Conservation (phyloP, 2,329 filamentous ascomycete species). For the Chaetomium sp. region DNA sequence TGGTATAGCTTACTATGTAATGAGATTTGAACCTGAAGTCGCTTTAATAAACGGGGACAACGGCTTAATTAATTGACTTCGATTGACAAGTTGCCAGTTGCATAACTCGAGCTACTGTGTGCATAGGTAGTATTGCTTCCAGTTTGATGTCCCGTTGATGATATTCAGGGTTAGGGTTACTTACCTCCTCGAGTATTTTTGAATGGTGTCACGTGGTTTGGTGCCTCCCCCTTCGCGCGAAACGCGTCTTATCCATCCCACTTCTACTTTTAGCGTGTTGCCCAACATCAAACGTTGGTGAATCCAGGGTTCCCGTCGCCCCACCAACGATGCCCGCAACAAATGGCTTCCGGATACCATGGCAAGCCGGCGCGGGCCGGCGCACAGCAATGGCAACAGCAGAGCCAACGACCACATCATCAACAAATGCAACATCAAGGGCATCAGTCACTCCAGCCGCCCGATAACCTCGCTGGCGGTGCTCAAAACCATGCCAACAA, state of each 20-base stretch:
- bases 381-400: not conserved
- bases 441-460: slow-evolving; percentile 3
- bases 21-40: not conserved
- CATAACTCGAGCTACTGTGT: too few relatives aligned
- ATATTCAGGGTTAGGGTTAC: slow-evolving; percentile 3
- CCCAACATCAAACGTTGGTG: not conserved
- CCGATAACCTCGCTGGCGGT: slow-evolving; percentile 5
- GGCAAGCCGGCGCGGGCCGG: slow-evolving; percentile 14
- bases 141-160: not conserved
- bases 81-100: too few relatives aligned
- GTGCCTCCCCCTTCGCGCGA: slow-evolving; percentile 2
- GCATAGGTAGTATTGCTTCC: not conserved
- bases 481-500: slow-evolving; percentile 8
- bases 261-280: not conserved
- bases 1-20: not conserved
- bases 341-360: slow-evolving; percentile 22
- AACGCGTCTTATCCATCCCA: slow-evolving; percentile 1
- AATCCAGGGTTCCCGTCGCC: not conserved
- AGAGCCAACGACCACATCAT: slow-evolving; percentile 6
- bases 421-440: not conserved
- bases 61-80: too few relatives aligned
- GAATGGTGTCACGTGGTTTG: slow-evolving; percentile 13
- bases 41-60: not conserved
- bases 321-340: slow-evolving; percentile 12
- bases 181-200: not conserved